A percentile compares a stretch with the other conserved stretches of the same genome.
These are phyloP conservation scores for Pseudogymnoascus sp. DNA, from an alignment of 2,329 filamentous ascomycete species.

Conservation along the genomic window DNA sequence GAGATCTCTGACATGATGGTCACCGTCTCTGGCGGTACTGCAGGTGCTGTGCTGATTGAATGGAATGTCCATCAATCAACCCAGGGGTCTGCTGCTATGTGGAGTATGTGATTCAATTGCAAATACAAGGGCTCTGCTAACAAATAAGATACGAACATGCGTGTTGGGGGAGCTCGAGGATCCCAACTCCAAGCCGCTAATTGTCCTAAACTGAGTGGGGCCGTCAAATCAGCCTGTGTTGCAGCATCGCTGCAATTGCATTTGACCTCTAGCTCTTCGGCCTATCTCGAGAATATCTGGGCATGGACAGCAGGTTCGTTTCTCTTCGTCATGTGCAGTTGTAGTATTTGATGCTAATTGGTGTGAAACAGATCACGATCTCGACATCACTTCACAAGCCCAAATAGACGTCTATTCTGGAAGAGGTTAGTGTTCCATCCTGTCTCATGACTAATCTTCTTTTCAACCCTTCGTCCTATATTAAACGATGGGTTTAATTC, in stretches of 20 bases:
- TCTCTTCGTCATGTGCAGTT: conserved; percentile 23
- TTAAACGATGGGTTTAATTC: conserved; percentile 3
- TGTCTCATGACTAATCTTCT: no score
- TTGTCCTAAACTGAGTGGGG: conserved; percentile 40
- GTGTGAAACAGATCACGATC: conserved; percentile 29
- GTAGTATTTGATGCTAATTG: no score
- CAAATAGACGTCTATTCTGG: conserved; percentile 32
- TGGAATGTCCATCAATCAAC: conserved; percentile 53
- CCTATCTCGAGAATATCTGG: conserved; percentile 42
- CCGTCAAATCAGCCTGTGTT: conserved; percentile 27
- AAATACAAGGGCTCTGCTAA: conserved; percentile 33
- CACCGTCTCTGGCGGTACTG: conserved; percentile 48
- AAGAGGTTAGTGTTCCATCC: conserved; percentile 22
- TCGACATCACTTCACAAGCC: conserved; percentile 23
- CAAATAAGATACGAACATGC: conserved; percentile 21
- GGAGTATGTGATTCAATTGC: conserved; percentile 18
- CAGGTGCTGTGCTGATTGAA: conserved; percentile 54
- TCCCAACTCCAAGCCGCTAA: conserved; percentile 35
- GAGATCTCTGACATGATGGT: conserved; percentile 57
- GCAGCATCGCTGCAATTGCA: conserved; percentile 28
- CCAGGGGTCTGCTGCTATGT: conserved; percentile 39
- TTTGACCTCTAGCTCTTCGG: conserved; percentile 23
- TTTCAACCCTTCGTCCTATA: no score
- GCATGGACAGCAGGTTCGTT: conserved; percentile 32
- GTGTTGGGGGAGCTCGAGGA: conserved; percentile 38